Evolutionary conservation across 176 grass and related monocot genomes (phyloP).

Genomic region (Otatea glauca): DNA sequence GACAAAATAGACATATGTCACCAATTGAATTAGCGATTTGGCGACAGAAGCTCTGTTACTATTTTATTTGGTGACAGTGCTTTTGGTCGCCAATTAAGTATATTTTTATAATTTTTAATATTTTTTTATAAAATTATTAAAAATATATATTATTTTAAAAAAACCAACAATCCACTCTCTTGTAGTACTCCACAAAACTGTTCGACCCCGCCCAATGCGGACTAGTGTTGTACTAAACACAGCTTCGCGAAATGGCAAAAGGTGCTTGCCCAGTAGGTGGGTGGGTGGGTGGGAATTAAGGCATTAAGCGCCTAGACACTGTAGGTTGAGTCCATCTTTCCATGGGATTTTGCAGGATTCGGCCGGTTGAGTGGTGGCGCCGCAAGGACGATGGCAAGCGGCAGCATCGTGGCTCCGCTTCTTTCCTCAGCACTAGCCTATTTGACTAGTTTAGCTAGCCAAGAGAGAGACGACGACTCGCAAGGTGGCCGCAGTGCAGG

Average conservation of each 20-base stretch:
- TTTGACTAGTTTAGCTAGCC: neutral
- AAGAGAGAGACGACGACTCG: slow-evolving; percentile 7
- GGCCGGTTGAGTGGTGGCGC: neutral
- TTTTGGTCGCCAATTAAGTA: too few species aligned
- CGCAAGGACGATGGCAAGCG: neutral
- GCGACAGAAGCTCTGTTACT: too few species aligned
- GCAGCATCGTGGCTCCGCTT: neutral
- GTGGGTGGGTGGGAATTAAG: neutral
- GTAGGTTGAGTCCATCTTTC: neutral
- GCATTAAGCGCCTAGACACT: neutral
- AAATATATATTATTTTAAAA: too few species aligned
- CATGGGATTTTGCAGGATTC: slow-evolving; percentile 10
- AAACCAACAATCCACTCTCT: neutral
- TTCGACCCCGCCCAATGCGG: too few species aligned
- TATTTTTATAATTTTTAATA: too few species aligned
- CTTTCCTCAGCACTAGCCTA: neutral
- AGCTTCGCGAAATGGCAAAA: slow-evolving; percentile 37
- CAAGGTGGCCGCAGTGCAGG: neutral
- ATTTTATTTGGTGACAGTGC: too few species aligned
- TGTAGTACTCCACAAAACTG: neutral
- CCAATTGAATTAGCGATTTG: too few species aligned
- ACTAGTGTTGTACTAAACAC: neutral
- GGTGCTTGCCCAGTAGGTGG: neutral
- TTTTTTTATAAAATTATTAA: too few species aligned
- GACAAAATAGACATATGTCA: too few species aligned